phyloP scores from a whole-genome alignment of 2,329 filamentous ascomycete genomes.

The Diaporthe velutina region DNA sequence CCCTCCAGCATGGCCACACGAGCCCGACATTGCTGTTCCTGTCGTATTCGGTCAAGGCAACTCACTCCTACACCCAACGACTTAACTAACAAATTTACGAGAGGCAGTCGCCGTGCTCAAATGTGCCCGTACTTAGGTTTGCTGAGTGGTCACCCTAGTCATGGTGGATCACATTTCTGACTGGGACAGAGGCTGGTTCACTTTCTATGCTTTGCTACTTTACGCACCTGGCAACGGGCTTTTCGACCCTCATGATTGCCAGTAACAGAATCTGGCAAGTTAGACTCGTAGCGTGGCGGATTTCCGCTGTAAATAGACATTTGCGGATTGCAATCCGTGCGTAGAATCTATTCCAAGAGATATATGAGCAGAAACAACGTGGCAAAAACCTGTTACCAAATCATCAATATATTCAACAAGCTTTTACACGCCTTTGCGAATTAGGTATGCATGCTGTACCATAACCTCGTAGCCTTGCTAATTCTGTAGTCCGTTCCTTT shows the following conservation, averaged over 20 bases:
- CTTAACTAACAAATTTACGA: neutral
- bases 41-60: neutral
- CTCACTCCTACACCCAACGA: neutral
- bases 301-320: neutral
- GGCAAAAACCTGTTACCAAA: neutral
- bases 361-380: neutral
- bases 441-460: constrained; percentile 19
- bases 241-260: neutral
- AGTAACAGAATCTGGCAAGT: neutral
- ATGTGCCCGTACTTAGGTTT: neutral
- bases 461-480: neutral
- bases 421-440: constrained; percentile 10
- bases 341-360: neutral
- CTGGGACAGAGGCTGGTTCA: no score
- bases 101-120: neutral
- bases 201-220: no score
- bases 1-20: constrained; percentile 4
- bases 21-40: constrained; percentile 2
- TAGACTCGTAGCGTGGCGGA: neutral
- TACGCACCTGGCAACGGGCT: neutral
- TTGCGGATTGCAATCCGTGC: neutral
- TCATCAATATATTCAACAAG: constrained; percentile 3
- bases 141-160: no score
- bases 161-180: no score
- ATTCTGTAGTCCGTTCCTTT: neutral